A percentile compares a stretch with the other conserved stretches of the same genome.
Conservation (phyloP, 345 rosid species). For the Euphorbia pulcherrima region DNA sequence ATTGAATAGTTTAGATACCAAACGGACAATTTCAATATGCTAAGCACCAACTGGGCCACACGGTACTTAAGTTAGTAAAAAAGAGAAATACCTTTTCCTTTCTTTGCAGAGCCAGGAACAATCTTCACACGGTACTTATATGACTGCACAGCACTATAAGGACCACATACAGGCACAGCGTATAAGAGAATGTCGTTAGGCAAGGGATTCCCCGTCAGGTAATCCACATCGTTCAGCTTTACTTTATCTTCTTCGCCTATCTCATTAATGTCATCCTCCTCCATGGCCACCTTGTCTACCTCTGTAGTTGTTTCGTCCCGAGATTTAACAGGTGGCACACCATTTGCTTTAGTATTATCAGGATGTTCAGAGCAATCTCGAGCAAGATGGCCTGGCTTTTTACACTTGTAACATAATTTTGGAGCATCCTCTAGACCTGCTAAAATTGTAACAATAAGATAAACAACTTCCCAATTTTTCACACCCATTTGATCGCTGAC, state of each 20-base stretch:
- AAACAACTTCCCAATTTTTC: not conserved
- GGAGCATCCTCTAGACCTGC: constrained; percentile 65
- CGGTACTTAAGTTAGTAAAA: not conserved
- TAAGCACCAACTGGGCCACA: no score
- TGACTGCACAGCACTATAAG: constrained; percentile 78
- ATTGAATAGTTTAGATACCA: no score
- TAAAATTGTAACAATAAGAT: constrained; percentile 12
- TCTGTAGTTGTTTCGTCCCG: constrained; percentile 24
- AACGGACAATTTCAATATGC: no score
- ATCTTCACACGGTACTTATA: constrained; percentile 90
- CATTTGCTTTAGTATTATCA: constrained; percentile 34
- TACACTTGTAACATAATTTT: constrained; percentile 88
- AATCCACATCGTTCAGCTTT: constrained; percentile 77
- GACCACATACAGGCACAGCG: constrained; percentile 90
- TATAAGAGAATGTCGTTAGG: constrained; percentile 74
- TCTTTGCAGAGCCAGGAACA: constrained; percentile 84
- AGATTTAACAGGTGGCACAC: constrained; percentile 21
- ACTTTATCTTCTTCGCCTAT: constrained; percentile 88
- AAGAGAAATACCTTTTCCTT: constrained; percentile 71
- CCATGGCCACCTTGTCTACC: constrained; percentile 76
- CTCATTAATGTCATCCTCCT: constrained; percentile 90
- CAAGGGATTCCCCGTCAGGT: constrained; percentile 80
- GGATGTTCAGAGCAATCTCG: constrained; percentile 74
- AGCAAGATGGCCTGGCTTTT: constrained; percentile 78
- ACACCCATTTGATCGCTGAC: not conserved